phyloP scores from a whole-genome alignment of 768 basidiomycete species.

The Amyloporia xantha region DNA sequence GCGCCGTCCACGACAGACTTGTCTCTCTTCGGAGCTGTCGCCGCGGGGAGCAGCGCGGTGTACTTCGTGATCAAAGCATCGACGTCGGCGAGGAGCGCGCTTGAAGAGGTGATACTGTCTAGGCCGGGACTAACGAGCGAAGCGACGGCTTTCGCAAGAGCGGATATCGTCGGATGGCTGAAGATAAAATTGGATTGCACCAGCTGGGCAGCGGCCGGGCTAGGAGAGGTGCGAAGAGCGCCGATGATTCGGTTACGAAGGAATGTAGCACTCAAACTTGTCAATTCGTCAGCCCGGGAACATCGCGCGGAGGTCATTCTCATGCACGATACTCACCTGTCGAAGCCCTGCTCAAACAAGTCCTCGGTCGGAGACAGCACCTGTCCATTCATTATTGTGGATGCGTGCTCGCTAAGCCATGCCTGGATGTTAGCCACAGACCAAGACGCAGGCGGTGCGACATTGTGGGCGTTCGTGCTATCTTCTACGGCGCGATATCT shows the following conservation, averaged over 20 bases:
- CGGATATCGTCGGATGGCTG: constrained; percentile 10
- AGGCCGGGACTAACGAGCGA: constrained; percentile 9
- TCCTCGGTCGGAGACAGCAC: constrained; percentile 28
- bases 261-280: constrained; percentile 25
- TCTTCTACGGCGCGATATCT: constrained; percentile 13
- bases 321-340: constrained; percentile 22
- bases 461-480: constrained; percentile 6
- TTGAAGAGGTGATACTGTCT: constrained; percentile 11
- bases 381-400: constrained; percentile 6
- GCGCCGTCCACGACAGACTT: constrained; percentile 2
- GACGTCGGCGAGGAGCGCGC: constrained; percentile 2
- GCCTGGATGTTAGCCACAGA: not conserved
- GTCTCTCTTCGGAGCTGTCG: not conserved
- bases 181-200: constrained; percentile 13
- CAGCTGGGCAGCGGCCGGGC: not conserved
- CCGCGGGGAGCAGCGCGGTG: constrained; percentile 13
- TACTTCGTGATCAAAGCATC: constrained; percentile 36
- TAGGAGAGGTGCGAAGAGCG: constrained; percentile 17
- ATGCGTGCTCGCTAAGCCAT: constrained; percentile 12
- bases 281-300: no score
- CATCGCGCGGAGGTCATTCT: no score
- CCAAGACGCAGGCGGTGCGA: constrained; percentile 10
- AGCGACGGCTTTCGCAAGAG: constrained; percentile 1
- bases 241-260: constrained; percentile 27
- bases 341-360: constrained; percentile 33